phyloP scores from a whole-genome alignment of 1,284 basidiomycete genomes.

The Boletus mariae region DNA sequence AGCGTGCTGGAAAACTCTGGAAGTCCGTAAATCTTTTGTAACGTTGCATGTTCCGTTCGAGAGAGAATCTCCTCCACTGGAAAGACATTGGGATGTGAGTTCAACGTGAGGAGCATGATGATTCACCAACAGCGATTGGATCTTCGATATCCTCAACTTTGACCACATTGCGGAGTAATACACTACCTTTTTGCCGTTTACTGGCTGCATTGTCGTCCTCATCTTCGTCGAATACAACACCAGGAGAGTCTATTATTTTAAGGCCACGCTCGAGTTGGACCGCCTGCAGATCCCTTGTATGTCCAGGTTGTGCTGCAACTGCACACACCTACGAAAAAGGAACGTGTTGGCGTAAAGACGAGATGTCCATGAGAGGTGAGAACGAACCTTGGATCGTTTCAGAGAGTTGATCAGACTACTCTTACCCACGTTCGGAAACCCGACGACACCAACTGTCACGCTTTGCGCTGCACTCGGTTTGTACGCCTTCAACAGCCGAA shows the following conservation, averaged over 20 bases:
- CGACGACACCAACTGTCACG: constrained; percentile 91
- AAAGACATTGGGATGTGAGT: neutral
- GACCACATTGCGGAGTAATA: constrained; percentile 88
- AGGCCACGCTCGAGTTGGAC: constrained; percentile 91
- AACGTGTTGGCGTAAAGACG: constrained; percentile 28
- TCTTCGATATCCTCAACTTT: constrained; percentile 92
- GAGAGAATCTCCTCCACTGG: constrained; percentile 81
- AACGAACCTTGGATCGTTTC: constrained; percentile 76
- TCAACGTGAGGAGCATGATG: neutral
- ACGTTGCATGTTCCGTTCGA: constrained; percentile 63
- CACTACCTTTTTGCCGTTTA: constrained; percentile 57
- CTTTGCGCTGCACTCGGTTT: constrained; percentile 67
- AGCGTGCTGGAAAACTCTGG: constrained; percentile 69
- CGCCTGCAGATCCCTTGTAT: constrained; percentile 93
- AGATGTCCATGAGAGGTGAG: constrained; percentile 17
- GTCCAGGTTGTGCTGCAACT: constrained; percentile 94
- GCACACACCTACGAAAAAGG: constrained; percentile 65
- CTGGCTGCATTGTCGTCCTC: constrained; percentile 47
- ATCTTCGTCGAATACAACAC: constrained; percentile 87
- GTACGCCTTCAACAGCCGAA: constrained; percentile 91
- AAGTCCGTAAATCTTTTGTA: constrained; percentile 82
- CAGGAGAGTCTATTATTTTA: constrained; percentile 92
- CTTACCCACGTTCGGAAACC: constrained; percentile 98
- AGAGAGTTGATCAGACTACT: constrained; percentile 94
- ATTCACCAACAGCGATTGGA: constrained; percentile 81